Evolutionary conservation across 2,329 filamentous ascomycete species (phyloP).

Genomic region (Diplodia intermedia): DNA sequence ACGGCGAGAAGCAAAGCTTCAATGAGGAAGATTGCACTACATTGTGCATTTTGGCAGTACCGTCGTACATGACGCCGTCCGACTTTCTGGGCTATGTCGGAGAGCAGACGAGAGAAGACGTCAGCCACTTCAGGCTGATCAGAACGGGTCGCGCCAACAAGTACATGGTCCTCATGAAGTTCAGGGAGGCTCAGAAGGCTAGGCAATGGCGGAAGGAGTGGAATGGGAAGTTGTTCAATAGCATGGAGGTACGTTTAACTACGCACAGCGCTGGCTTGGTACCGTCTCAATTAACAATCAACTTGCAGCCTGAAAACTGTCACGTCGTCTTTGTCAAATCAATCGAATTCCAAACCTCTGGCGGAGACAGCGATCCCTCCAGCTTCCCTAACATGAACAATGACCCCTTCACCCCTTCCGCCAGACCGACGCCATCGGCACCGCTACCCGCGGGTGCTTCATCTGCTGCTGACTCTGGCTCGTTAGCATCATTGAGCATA

Average conservation of each 20-base stretch:
- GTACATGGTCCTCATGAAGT: constrained; percentile 96
- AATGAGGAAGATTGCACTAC: constrained; percentile 77
- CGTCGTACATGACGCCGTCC: constrained; percentile 88
- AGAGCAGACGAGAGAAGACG: constrained; percentile 81
- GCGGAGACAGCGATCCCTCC: constrained; percentile 50
- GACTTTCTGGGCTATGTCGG: constrained; percentile 93
- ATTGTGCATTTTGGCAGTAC: constrained; percentile 91
- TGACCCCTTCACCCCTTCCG: constrained; percentile 69
- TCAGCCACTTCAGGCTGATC: constrained; percentile 94
- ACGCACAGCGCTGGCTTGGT: background rate
- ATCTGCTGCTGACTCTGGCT: constrained; percentile 43
- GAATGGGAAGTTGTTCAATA: constrained; percentile 92
- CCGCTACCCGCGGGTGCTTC: constrained; percentile 45
- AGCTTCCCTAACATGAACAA: constrained; percentile 68
- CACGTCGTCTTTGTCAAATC: constrained; percentile 94
- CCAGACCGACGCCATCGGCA: constrained; percentile 51
- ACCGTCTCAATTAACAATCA: background rate
- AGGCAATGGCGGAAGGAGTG: constrained; percentile 82
- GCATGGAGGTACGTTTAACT: constrained; percentile 72
- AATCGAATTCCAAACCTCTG: constrained; percentile 79
- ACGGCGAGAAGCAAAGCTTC: constrained; percentile 40
- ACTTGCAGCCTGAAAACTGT: constrained; percentile 79
- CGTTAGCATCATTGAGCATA: constrained; percentile 56
- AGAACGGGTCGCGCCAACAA: constrained; percentile 86
- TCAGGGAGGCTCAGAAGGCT: constrained; percentile 76